These are phyloP conservation scores for Populus deltoides DNA, from an alignment of 345 rosid species.

Conservation along the genomic window DNA sequence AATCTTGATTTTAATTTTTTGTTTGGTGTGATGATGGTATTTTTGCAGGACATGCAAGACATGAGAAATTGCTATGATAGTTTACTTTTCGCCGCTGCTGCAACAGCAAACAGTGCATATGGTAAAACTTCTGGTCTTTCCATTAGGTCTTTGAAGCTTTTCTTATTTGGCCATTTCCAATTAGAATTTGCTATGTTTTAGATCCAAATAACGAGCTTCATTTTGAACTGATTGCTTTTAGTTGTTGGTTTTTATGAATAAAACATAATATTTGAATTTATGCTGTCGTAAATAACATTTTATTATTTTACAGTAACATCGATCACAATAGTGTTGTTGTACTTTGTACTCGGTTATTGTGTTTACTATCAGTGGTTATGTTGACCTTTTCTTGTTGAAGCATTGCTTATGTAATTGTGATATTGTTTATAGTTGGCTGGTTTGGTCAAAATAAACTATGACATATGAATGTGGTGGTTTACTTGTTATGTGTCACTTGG, in stretches of 20 bases:
- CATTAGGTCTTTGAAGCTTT: neutral
- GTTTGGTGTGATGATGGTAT: no score
- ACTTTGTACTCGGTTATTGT: neutral
- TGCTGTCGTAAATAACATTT: neutral
- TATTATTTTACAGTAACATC: neutral
- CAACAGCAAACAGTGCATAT: slow-evolving; percentile 85
- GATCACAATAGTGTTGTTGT: neutral
- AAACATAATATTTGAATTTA: neutral
- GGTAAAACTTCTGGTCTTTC: slow-evolving; percentile 42
- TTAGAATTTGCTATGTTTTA: neutral
- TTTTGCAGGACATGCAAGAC: slow-evolving; percentile 73
- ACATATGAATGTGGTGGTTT: neutral
- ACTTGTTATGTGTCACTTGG: neutral
- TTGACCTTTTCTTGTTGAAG: neutral
- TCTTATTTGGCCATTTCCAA: neutral
- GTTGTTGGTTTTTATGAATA: neutral
- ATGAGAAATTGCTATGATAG: slow-evolving; percentile 95
- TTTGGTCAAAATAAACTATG: neutral
- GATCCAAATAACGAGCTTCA: neutral
- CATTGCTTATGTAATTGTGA: neutral
- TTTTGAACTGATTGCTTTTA: neutral
- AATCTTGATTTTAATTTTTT: neutral
- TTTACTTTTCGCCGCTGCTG: slow-evolving; percentile 92
- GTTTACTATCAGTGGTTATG: neutral
- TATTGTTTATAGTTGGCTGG: neutral